Percentiles rank a stretch among this genome's conserved stretches.
These are phyloP conservation scores for Triticum monococcum DNA, from an alignment of 176 grass and related monocot genomes.

Conservation along the genomic window DNA sequence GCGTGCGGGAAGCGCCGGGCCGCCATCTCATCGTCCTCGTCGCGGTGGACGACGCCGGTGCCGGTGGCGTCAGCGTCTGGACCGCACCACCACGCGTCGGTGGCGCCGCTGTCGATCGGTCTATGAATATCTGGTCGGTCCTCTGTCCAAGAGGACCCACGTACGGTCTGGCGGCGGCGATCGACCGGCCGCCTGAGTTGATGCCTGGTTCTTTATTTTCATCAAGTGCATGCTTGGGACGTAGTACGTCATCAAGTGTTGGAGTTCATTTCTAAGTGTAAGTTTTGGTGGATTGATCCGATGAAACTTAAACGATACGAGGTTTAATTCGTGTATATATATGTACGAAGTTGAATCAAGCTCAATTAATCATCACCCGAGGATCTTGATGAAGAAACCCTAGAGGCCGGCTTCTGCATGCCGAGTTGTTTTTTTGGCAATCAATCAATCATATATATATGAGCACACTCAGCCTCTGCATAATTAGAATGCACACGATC, in stretches of 20 bases:
- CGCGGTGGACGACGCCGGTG: slow-evolving; percentile 27
- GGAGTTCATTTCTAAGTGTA: not conserved
- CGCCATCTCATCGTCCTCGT: not conserved
- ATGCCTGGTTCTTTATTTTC: not conserved
- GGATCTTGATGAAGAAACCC: not conserved
- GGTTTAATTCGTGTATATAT: not conserved
- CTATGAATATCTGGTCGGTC: slow-evolving; percentile 1
- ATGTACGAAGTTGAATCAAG: too few species aligned
- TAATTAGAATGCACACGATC: too few species aligned
- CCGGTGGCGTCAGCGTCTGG: not conserved
- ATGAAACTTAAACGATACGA: not conserved
- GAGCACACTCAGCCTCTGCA: too few species aligned
- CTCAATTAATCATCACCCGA: not conserved
- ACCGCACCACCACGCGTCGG: not conserved
- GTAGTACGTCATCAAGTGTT: not conserved
- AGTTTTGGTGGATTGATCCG: not conserved
- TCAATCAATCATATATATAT: too few species aligned
- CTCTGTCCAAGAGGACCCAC: too few species aligned
- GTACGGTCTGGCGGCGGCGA: too few species aligned
- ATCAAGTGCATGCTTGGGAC: not conserved
- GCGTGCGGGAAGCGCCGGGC: slow-evolving; percentile 29
- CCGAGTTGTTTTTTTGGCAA: too few species aligned
- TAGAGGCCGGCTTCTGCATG: not conserved
- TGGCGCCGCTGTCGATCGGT: not conserved
- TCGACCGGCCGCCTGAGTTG: not conserved